Percentiles rank a stretch among this genome's conserved stretches.
Conservation (phyloP, 257 asterid genomes). For the Solanum tacnaense region DNA sequence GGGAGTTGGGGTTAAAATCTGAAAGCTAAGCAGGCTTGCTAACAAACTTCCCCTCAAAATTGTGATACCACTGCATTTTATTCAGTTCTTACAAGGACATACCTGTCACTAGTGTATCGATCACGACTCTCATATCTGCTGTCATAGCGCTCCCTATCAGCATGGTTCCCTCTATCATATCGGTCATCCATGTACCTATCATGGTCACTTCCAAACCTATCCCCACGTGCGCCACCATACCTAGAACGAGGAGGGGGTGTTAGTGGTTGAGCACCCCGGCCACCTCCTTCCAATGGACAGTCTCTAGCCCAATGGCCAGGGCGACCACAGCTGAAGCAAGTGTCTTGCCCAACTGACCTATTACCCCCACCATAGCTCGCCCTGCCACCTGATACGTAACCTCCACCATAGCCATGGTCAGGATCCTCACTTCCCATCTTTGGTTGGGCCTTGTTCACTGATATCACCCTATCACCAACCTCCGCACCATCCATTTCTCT, state of each 20-base stretch:
- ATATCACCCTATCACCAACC: constrained; percentile 72
- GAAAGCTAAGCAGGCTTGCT: not conserved
- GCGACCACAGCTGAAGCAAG: constrained; percentile 94
- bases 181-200: constrained; percentile 48
- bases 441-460: constrained; percentile 96
- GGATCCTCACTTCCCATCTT: constrained; percentile 70
- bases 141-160: constrained; percentile 44
- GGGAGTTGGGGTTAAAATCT: not conserved
- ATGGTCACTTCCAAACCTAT: constrained; percentile 65
- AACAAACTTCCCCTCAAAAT: not conserved
- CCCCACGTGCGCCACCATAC: constrained; percentile 69
- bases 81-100: not conserved
- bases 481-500: constrained; percentile 92
- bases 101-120: constrained; percentile 63
- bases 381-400: constrained; percentile 67
- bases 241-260: constrained; percentile 71
- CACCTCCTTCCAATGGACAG: constrained; percentile 83
- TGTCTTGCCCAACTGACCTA: constrained; percentile 74
- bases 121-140: constrained; percentile 70
- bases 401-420: constrained; percentile 46
- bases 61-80: not conserved
- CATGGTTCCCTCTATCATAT: constrained; percentile 64
- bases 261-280: constrained; percentile 58
- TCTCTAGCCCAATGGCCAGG: constrained; percentile 99
- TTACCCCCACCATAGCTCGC: constrained; percentile 61